phyloP scores from a whole-genome alignment of 2,329 filamentous ascomycete genomes.

The Sarocladium brachiariae region DNA sequence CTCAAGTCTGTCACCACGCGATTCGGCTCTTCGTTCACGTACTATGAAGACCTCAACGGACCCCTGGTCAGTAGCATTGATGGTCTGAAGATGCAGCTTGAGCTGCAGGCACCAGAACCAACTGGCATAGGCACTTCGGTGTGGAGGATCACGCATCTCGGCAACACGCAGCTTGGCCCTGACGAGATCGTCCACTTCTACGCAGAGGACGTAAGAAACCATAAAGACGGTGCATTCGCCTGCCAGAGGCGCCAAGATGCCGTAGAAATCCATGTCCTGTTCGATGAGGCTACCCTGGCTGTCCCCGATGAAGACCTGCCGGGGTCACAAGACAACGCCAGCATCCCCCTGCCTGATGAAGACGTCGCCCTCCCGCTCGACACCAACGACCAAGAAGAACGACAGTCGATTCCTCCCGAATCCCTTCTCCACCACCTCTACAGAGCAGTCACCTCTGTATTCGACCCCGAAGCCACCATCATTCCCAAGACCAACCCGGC shows the following conservation, averaged over 20 bases:
- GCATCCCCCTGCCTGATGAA: slow-evolving; percentile 14
- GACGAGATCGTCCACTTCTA: slow-evolving; percentile 83
- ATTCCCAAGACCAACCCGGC: neutral
- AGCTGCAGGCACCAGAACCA: slow-evolving; percentile 49
- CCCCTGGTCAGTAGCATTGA: slow-evolving; percentile 46
- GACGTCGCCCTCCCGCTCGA: slow-evolving; percentile 13
- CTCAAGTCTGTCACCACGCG: slow-evolving; percentile 24
- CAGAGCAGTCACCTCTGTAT: slow-evolving; percentile 36
- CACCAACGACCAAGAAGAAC: slow-evolving; percentile 13
- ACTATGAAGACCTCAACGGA: slow-evolving; percentile 26
- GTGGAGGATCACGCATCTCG: slow-evolving; percentile 74
- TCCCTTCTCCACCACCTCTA: slow-evolving; percentile 31
- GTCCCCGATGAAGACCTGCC: neutral
- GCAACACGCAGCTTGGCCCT: slow-evolving; percentile 72
- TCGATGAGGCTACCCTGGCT: slow-evolving; percentile 12
- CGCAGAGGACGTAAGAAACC: slow-evolving; percentile 66
- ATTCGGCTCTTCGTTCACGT: slow-evolving; percentile 27
- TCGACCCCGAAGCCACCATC: slow-evolving; percentile 21
- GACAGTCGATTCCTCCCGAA: slow-evolving; percentile 37
- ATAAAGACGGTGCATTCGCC: slow-evolving; percentile 78
- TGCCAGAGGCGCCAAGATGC: slow-evolving; percentile 65
- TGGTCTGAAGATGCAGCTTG: slow-evolving; percentile 57
- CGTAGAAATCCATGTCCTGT: slow-evolving; percentile 51
- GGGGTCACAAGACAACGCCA: slow-evolving; percentile 16
- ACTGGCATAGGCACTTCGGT: slow-evolving; percentile 29